These are phyloP conservation scores for Acephala macrosclerotiorum DNA, from an alignment of 2,329 filamentous ascomycete species.

Conservation along the genomic window DNA sequence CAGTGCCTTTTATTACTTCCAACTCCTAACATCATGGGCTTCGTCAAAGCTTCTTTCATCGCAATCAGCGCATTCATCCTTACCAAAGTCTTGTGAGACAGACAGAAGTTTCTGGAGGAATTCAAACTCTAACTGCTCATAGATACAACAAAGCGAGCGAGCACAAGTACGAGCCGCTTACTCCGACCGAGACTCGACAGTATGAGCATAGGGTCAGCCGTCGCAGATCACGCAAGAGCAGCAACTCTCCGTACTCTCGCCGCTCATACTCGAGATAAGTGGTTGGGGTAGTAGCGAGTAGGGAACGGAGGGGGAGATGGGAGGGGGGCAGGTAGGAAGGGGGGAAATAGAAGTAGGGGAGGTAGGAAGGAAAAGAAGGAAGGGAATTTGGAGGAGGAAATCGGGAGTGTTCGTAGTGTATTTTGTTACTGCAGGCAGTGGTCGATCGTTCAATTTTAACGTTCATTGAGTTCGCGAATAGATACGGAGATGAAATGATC, in stretches of 20 bases:
- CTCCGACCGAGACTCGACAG: not conserved
- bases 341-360: too few relatives aligned
- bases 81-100: not conserved
- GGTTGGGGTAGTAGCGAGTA: not conserved
- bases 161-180: not conserved
- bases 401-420: too few relatives aligned
- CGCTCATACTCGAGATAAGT: not conserved
- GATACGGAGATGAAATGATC: not conserved
- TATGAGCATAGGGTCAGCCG: not conserved
- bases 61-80: not conserved
- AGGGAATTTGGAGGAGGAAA: too few relatives aligned
- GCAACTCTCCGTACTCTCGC: not conserved
- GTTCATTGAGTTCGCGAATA: not conserved
- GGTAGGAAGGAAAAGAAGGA: too few relatives aligned
- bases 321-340: too few relatives aligned
- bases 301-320: too few relatives aligned
- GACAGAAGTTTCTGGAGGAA: not conserved
- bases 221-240: not conserved
- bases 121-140: not conserved
- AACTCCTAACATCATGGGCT: not conserved
- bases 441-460: too few relatives aligned
- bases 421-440: too few relatives aligned
- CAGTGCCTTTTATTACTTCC: too few relatives aligned
- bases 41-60: not conserved
- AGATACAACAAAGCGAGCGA: not conserved